These are phyloP conservation scores for Boletus vermiculosoides DNA, from an alignment of 768 basidiomycete species.

Conservation along the genomic window DNA sequence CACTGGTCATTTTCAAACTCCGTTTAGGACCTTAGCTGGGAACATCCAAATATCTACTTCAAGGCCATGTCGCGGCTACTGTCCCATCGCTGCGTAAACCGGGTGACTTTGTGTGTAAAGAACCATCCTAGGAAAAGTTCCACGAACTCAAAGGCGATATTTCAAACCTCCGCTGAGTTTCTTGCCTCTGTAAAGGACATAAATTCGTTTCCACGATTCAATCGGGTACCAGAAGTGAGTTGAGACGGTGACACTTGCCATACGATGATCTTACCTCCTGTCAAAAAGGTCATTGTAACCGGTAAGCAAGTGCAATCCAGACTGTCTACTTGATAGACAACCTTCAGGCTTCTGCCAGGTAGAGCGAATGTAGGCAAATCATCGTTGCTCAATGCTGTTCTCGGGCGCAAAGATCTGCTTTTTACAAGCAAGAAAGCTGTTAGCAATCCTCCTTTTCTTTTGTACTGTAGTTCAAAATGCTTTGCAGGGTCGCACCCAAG, in stretches of 20 bases:
- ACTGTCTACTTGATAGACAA: neutral
- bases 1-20: too few relatives aligned
- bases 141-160: constrained; percentile 14
- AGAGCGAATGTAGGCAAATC: constrained; percentile 82
- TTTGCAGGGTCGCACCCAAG: constrained; percentile 64
- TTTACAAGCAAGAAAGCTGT: constrained; percentile 72
- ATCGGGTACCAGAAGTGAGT: constrained; percentile 31
- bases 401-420: constrained; percentile 55
- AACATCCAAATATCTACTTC: neutral
- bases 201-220: constrained; percentile 18
- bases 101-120: neutral
- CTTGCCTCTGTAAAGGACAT: constrained; percentile 20
- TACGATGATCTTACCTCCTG: neutral
- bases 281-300: constrained; percentile 26
- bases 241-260: neutral
- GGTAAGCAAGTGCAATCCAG: constrained; percentile 14
- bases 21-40: too few relatives aligned
- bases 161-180: constrained; percentile 30
- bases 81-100: neutral
- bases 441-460: constrained; percentile 23
- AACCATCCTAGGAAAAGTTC: constrained; percentile 7
- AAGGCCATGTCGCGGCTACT: constrained; percentile 16
- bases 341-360: constrained; percentile 38
- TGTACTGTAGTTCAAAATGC: neutral
- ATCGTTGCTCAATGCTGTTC: constrained; percentile 64